These are phyloP conservation scores for Cnidoscolus chayamansa DNA, from an alignment of 441 rosid genomes.

Conservation along the genomic window DNA sequence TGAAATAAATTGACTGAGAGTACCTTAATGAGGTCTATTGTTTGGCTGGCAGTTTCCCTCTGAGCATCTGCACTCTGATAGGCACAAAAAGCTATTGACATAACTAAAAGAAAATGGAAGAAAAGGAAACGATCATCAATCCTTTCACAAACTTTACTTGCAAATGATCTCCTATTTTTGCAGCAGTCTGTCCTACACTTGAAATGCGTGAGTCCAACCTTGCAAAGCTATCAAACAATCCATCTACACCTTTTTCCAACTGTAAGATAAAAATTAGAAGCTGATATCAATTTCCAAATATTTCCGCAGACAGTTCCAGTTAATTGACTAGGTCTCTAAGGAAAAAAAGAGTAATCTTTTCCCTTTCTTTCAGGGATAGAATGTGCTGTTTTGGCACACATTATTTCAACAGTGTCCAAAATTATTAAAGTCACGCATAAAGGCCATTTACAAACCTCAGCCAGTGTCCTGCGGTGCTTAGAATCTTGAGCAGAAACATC, in stretches of 20 bases:
- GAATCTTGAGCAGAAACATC: constrained; percentile 92
- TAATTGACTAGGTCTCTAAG: no score
- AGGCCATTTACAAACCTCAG: constrained; percentile 54
- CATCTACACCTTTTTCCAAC: constrained; percentile 97
- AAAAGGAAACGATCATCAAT: constrained; percentile 12
- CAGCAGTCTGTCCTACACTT: constrained; percentile 99
- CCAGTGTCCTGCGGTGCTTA: constrained; percentile 86
- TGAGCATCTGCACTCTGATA: constrained; percentile 99
- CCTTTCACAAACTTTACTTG: constrained; percentile 50
- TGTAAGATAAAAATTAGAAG: constrained; percentile 26
- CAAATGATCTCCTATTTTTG: constrained; percentile 99
- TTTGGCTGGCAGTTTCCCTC: constrained; percentile 96
- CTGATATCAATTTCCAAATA: not conserved
- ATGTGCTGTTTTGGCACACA: not conserved
- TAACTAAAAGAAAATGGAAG: constrained; percentile 5
- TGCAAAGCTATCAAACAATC: constrained; percentile 95
- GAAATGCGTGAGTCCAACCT: constrained; percentile 98
- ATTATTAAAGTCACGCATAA: not conserved
- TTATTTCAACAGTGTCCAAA: constrained; percentile 5
- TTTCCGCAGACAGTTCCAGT: no score
- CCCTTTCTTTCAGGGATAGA: no score
- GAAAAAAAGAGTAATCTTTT: no score
- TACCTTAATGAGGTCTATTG: constrained; percentile 98
- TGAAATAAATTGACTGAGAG: constrained; percentile 21
- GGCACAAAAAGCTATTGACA: constrained; percentile 18